Conservation (phyloP, 1,284 basidiomycete genomes). For the Austroboletus niveus region DNA sequence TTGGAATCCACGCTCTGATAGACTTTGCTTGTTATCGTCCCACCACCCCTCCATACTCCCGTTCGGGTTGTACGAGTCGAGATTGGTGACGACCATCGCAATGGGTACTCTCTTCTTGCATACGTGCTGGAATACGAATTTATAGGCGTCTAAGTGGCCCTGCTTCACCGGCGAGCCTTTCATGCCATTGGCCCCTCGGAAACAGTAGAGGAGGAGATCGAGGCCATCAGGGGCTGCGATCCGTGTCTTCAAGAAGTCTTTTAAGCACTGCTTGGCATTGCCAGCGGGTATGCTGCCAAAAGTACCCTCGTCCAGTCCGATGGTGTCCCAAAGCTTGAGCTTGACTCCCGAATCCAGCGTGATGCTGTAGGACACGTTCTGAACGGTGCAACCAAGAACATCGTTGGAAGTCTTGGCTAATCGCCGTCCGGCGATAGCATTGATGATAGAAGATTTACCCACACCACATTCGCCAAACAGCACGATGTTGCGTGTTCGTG, state of each 20-base stretch:
- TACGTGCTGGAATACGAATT: slow-evolving; percentile 17
- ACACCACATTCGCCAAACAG: slow-evolving; percentile 28
- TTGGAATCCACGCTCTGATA: slow-evolving; percentile 15
- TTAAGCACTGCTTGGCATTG: slow-evolving; percentile 13
- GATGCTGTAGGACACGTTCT: slow-evolving; percentile 4
- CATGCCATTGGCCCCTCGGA: slow-evolving; percentile 16
- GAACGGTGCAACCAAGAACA: slow-evolving; percentile 12
- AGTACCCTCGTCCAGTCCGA: slow-evolving; percentile 22
- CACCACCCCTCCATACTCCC: slow-evolving; percentile 27
- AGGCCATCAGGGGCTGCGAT: slow-evolving; percentile 16
- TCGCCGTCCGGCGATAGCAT: slow-evolving; percentile 14
- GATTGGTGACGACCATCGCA: slow-evolving; percentile 19
- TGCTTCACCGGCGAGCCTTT: slow-evolving; percentile 15
- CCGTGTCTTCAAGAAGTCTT: slow-evolving; percentile 19
- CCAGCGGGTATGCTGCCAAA: slow-evolving; percentile 11
- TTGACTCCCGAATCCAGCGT: slow-evolving; percentile 8
- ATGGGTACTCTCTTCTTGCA: slow-evolving; percentile 23
- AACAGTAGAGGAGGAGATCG: slow-evolving; percentile 23
- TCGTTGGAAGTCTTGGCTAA: slow-evolving; percentile 18
- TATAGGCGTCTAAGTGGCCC: slow-evolving; percentile 15
- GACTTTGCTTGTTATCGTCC: slow-evolving; percentile 3
- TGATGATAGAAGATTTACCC: slow-evolving; percentile 31
- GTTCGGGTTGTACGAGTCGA: slow-evolving; percentile 17
- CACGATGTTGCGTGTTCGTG: slow-evolving; percentile 23
- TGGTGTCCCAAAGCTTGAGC: slow-evolving; percentile 27